Base-by-base conservation (phyloP, 495 filamentous ascomycete species). In the Penicillium roqueforti region DNA sequence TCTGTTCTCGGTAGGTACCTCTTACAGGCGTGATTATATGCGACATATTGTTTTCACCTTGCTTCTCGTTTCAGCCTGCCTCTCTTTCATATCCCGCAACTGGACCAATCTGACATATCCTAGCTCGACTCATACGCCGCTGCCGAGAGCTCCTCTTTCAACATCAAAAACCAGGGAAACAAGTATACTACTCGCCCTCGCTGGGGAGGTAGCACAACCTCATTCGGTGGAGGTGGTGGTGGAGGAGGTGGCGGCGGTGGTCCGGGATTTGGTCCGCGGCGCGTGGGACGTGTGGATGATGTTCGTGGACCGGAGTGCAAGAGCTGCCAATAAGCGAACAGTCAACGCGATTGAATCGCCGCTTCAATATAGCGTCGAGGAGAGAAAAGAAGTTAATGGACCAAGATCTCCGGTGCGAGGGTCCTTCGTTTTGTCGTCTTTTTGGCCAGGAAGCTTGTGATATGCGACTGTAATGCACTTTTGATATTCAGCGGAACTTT, bases 101-200 rank as follows among this genome's bases (percentile, higher is more conserved):
- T n/a, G 25, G 39, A 34, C 20, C 20, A 32, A 11, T 47, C 8
- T 53, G 34, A 39, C 26, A 25, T 45, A 9, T 39, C 48, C 19
- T 59, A 86, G 83, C 69, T 88, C 42, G 85, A 89, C 56, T 76
- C 84, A 1, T 87, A 87, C 69, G 71, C 71, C 49, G 74, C 86
- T 9, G 87, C 84, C 0, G 78, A 85, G 63, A 74, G 72, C 23
- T 87, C 84, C 2, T 61, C 70, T 18, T 90, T 86, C 68, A 89
- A 88, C 57, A 68, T 83, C 38, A 47, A 62, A 43, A 54, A 57
- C 9, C 13, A 62, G 6, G 51, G 48, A 6, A 69, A 68, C 32
- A 34, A 51, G 20, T 47, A 54, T 16, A 59, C 53, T 18, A 62
- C 57, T 3, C 52, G 60, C 46, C 40, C 65, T 37, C 59, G 60